Evolutionary conservation across 495 filamentous ascomycete genomes (phyloP).

Genomic region (Wilcoxina mikolae): DNA sequence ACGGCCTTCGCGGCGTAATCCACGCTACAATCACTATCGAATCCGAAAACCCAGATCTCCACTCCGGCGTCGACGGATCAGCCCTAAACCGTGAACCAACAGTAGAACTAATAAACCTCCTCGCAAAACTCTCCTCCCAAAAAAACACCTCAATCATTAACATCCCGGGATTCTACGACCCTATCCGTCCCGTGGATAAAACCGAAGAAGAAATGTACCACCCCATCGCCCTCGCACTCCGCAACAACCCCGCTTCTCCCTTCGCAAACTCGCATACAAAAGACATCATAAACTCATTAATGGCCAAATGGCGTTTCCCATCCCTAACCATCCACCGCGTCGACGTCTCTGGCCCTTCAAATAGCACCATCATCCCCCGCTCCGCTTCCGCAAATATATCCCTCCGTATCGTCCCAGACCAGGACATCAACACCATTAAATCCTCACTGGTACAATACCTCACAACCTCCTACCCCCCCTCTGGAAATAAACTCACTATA

Average conservation of each 20-base stretch:
- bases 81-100: conserved; percentile 74
- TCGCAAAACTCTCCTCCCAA: conserved; percentile 59
- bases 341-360: conserved; percentile 66
- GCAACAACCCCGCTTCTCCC: background rate
- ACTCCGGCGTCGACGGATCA: conserved; percentile 90
- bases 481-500: conserved; percentile 65
- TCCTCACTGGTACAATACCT: conserved; percentile 50
- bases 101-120: conserved; percentile 70
- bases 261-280: background rate
- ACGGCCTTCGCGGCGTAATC: conserved; percentile 85
- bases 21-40: conserved; percentile 80
- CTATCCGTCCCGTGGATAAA: conserved; percentile 56
- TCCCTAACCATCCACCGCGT: conserved; percentile 86
- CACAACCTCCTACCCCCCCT: conserved; percentile 49
- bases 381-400: conserved; percentile 75
- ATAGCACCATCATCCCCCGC: conserved; percentile 77
- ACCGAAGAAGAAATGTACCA: conserved; percentile 70
- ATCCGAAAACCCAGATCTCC: conserved; percentile 74
- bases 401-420: conserved; percentile 82
- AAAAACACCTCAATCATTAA: conserved; percentile 46
- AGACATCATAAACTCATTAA: conserved; percentile 38
- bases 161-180: conserved; percentile 70
- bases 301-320: conserved; percentile 91
- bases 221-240: conserved; percentile 51
- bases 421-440: conserved; percentile 63